These are phyloP conservation scores for Marsdenia floribunda DNA, from an alignment of 257 asterid genomes.

Conservation along the genomic window DNA sequence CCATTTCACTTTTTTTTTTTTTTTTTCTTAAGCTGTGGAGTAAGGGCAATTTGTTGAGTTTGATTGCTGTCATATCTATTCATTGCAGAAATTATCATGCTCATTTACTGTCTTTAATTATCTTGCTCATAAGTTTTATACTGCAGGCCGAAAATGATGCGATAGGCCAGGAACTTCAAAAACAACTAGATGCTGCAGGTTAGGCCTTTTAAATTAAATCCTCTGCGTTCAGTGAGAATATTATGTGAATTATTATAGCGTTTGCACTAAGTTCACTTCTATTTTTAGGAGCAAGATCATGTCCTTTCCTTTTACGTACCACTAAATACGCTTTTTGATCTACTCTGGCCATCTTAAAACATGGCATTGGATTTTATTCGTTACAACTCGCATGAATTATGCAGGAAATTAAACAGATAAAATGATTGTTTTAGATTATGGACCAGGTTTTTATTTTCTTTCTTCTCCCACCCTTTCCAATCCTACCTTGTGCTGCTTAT, in stretches of 20 bases:
- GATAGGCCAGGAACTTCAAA: constrained; percentile 84
- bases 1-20: not conserved
- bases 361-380: not conserved
- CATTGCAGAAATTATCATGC: not conserved
- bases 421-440: not conserved
- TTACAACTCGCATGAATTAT: not conserved
- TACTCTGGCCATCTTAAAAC: not conserved
- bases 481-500: not conserved
- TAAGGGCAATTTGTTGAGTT: not conserved
- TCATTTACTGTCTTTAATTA: not conserved
- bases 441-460: not conserved
- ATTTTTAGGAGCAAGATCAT: not conserved
- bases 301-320: not conserved
- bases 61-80: not conserved
- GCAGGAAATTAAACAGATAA: not conserved
- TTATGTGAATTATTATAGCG: not conserved
- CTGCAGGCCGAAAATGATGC: constrained; percentile 83
- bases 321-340: not conserved
- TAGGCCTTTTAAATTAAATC: not conserved
- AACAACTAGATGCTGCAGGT: constrained; percentile 94
- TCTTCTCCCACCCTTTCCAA: not conserved
- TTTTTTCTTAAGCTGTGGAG: not conserved
- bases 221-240: not conserved
- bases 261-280: not conserved
- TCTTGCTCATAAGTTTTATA: not conserved